Conservation (phyloP, 2,329 filamentous ascomycete genomes). For the Cadophora sp. region DNA sequence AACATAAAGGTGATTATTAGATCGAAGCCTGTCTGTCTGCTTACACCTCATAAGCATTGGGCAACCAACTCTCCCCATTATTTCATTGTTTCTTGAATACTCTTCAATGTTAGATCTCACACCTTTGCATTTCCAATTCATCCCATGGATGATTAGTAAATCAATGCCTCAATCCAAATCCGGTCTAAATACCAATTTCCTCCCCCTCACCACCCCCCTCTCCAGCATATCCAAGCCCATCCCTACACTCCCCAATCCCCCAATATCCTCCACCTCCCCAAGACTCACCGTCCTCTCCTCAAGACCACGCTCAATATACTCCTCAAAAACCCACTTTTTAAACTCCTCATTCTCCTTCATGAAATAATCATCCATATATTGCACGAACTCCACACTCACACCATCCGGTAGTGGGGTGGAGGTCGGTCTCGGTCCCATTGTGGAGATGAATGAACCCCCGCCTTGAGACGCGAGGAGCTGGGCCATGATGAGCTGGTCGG, state of each 20-base stretch:
- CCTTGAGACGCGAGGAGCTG: not conserved
- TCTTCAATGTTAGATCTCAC: too few relatives aligned
- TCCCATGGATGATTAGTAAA: too few relatives aligned
- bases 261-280: not conserved
- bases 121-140: too few relatives aligned
- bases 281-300: not conserved
- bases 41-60: too few relatives aligned
- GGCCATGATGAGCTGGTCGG: not conserved
- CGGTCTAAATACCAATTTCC: not conserved
- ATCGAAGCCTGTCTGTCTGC: too few relatives aligned
- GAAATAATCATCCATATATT: conserved; percentile 6
- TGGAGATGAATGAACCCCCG: not conserved
- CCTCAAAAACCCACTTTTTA: not conserved
- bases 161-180: not conserved
- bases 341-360: not conserved
- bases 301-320: not conserved
- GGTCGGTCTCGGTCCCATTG: not conserved
- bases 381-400: not conserved
- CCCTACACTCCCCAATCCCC: not conserved
- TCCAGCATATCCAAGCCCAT: not conserved
- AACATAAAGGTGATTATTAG: too few relatives aligned
- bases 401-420: not conserved
- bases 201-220: not conserved
- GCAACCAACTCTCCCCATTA: too few relatives aligned
- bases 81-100: too few relatives aligned